Percentiles rank a stretch among this genome's conserved stretches.
These are phyloP conservation scores for Tylopilus rubrobrunneus DNA, from an alignment of 768 basidiomycete species.

Conservation along the genomic window DNA sequence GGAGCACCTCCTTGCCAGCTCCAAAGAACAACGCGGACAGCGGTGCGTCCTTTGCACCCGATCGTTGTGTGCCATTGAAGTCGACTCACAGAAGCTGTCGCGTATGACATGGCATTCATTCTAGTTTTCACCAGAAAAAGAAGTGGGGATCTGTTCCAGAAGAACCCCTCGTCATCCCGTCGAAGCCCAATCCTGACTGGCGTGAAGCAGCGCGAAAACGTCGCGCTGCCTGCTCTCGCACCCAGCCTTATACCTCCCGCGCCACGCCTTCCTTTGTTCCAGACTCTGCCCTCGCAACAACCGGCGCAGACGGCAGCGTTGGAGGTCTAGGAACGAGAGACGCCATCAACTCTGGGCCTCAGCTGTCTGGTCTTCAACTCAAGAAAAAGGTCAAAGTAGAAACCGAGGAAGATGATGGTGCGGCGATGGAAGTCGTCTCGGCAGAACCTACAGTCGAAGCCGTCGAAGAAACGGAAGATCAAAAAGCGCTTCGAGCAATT, in stretches of 20 bases:
- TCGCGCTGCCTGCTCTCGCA: conserved; percentile 21
- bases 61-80: conserved; percentile 34
- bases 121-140: conserved; percentile 42
- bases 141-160: conserved; percentile 38
- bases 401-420: conserved; percentile 27
- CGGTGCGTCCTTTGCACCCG: conserved; percentile 63
- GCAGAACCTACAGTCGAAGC: conserved; percentile 24
- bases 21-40: conserved; percentile 68
- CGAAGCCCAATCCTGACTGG: conserved; percentile 90
- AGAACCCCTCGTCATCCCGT: conserved; percentile 79
- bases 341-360: conserved; percentile 72
- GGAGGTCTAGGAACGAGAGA: conserved; percentile 75
- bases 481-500: conserved; percentile 75
- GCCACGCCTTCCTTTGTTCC: conserved; percentile 54
- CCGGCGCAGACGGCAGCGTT: conserved; percentile 68
- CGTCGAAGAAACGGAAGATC: conserved; percentile 66
- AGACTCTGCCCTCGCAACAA: conserved; percentile 48
- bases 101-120: neutral
- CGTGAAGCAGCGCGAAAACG: conserved; percentile 70
- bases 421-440: neutral
- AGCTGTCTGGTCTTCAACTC: conserved; percentile 63
- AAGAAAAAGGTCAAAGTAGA: conserved; percentile 33
- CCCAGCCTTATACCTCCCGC: conserved; percentile 9
- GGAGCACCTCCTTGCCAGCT: conserved; percentile 58
- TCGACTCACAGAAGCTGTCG: conserved; percentile 69